Conservation (phyloP, 805 yeast genomes). For the Wickerhamomyces queroliae region DNA sequence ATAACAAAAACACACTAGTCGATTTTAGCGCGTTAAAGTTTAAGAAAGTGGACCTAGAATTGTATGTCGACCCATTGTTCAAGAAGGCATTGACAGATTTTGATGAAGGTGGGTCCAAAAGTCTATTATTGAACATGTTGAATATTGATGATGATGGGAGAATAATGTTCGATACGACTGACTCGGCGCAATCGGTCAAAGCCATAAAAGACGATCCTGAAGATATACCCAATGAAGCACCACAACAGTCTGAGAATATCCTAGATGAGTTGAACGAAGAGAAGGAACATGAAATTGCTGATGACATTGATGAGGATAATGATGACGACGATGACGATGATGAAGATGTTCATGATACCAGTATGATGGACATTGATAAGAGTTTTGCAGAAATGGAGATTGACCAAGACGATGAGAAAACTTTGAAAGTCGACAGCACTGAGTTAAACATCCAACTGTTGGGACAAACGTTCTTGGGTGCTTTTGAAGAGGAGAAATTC, state of each 20-base stretch:
- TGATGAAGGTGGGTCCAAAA: conserved; percentile 74
- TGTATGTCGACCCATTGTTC: conserved; percentile 62
- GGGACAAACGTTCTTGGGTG: background rate
- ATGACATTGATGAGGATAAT: conserved; percentile 10
- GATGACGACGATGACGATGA: conserved; percentile 7
- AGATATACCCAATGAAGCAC: conserved; percentile 6
- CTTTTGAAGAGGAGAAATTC: background rate
- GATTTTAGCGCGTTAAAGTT: conserved; percentile 42
- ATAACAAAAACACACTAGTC: conserved; percentile 37
- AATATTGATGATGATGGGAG: conserved; percentile 45
- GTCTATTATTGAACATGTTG: conserved; percentile 56
- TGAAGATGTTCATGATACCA: no score
- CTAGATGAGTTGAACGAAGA: background rate
- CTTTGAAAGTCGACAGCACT: conserved; percentile 1
- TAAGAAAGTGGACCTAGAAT: conserved; percentile 52
- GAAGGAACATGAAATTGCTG: conserved; percentile 1
- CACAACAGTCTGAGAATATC: background rate
- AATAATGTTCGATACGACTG: conserved; percentile 59
- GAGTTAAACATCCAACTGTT: background rate
- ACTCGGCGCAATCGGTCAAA: conserved; percentile 8
- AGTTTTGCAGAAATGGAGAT: no score
- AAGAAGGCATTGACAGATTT: conserved; percentile 65
- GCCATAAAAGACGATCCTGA: conserved; percentile 11
- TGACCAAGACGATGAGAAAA: conserved; percentile 10
- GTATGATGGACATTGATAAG: conserved; percentile 22